Base-by-base conservation (phyloP, 2,329 filamentous ascomycete species). In the Ampelomyces quisqualis region DNA sequence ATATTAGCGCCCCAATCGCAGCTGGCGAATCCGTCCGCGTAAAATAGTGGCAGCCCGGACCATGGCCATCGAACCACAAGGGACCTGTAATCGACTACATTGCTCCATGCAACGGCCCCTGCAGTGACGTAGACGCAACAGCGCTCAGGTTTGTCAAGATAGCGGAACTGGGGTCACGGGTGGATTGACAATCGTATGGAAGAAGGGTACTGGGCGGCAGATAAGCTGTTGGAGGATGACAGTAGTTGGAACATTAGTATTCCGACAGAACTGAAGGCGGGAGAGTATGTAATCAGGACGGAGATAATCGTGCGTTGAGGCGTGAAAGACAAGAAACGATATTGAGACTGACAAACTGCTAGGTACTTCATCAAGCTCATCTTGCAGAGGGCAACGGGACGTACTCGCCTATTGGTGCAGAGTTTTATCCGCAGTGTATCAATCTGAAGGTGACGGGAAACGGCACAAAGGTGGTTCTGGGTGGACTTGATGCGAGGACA, bases 361-460 rank as follows among this genome's bases (percentile, higher is more conserved):
- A 36, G 34, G 34, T 70, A 15, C 60, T 72, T 11, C 69, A 73
- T 42, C 55, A 62, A 0, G 67, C 70, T n/a, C 38, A 41, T 3
- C 48, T 58, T n/a, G 60, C 64, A 5, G 24, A 18, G 5, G 40
- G 43, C 8, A 43, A 34, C 7, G 54, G 74, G 1, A 51, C 58
- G 3, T 70, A 60, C 30, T 47, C 56, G 2, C 46, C 59, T 1
- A 68, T 72, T 35, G 73, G 74, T n/a, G 74, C 74, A 3, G 75
- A 73, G 67, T 71, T 69, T 59, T 77, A 73, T 57, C 74, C 68
- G 24, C 72, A 75, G 55, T 78, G 76, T 50, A 57, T 76, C 35
- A 76, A 73, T 56, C 51, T 77, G 14, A 55, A 70, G 40, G 63
- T 77, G 33, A 40, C 34, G n/a, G 73, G 73, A 15, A 58, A 60